Percentiles rank a stretch among this genome's conserved stretches.
Conservation (phyloP, 2,329 filamentous ascomycete species). For the Leptographium wingfieldii region DNA sequence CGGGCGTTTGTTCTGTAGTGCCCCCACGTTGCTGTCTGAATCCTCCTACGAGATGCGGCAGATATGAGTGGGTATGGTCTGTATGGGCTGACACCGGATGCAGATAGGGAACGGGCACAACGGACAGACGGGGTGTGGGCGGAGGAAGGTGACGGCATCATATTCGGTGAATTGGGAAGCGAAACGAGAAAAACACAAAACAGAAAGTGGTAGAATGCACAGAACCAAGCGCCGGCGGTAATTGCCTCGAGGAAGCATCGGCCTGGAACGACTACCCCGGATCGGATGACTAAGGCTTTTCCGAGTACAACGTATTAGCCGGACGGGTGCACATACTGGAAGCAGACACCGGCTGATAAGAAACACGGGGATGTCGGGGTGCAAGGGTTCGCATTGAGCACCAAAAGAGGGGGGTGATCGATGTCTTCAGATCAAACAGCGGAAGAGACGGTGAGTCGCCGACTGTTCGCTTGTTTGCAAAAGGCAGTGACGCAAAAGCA, state of each 20-base stretch:
- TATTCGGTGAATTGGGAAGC: no score
- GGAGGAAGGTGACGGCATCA: not conserved
- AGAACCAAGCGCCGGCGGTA: no score
- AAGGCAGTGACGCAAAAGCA: not conserved
- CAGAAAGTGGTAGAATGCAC: no score
- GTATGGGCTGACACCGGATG: not conserved
- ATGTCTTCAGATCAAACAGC: not conserved
- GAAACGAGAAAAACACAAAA: no score
- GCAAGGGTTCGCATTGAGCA: not conserved
- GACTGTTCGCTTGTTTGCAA: not conserved
- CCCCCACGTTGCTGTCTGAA: not conserved
- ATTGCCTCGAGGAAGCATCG: not conserved
- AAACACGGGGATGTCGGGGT: conserved; percentile 1
- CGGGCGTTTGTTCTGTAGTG: not conserved
- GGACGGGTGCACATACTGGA: not conserved
- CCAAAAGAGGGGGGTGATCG: not conserved
- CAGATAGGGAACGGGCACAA: not conserved
- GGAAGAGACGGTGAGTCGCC: not conserved
- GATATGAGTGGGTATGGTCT: not conserved
- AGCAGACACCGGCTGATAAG: not conserved
- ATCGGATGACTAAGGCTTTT: no score
- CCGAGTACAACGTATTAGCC: not conserved
- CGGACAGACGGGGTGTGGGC: not conserved
- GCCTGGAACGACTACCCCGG: no score
- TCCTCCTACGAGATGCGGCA: not conserved